Percentiles rank a stretch among this genome's conserved stretches.
phyloP scores from a whole-genome alignment of 106 monocot genomes.

The Phalaenopsis aphrodite region DNA sequence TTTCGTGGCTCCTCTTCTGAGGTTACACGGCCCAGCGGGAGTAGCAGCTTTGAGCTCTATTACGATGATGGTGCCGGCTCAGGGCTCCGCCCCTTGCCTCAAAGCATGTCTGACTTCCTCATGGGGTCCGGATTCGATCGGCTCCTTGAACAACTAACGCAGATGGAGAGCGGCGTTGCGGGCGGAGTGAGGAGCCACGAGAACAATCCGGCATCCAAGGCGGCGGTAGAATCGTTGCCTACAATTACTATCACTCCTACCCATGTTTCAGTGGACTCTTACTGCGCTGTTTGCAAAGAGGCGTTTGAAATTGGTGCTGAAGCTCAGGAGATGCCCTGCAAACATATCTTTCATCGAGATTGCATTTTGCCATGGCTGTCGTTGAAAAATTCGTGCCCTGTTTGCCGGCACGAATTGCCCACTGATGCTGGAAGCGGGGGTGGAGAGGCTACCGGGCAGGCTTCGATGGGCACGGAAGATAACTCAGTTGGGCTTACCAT shows the following conservation, averaged over 20 bases:
- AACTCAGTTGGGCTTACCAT: conserved; percentile 35
- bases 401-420: conserved; percentile 48
- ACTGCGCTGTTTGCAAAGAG: conserved; percentile 50
- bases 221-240: conserved; percentile 41
- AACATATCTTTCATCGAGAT: conserved; percentile 46
- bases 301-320: conserved; percentile 30
- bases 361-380: conserved; percentile 56
- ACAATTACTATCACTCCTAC: conserved; percentile 18
- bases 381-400: conserved; percentile 43
- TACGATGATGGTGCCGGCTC: conserved; percentile 41
- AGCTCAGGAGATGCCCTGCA: conserved; percentile 48
- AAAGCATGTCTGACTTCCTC: conserved; percentile 48
- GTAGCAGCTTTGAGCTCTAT: conserved; percentile 34
- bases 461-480: conserved; percentile 2
- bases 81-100: conserved; percentile 45
- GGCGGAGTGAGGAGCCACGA: conserved; percentile 15
- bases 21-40: not conserved
- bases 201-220: conserved; percentile 36
- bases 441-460: not conserved
- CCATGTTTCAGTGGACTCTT: conserved; percentile 20
- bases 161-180: conserved; percentile 25
- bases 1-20: conserved; percentile 13
- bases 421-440: conserved; percentile 13
- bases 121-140: conserved; percentile 54
- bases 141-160: conserved; percentile 34